phyloP scores from a whole-genome alignment of 495 filamentous ascomycete genomes.

The Penicillium bialowiezense region DNA sequence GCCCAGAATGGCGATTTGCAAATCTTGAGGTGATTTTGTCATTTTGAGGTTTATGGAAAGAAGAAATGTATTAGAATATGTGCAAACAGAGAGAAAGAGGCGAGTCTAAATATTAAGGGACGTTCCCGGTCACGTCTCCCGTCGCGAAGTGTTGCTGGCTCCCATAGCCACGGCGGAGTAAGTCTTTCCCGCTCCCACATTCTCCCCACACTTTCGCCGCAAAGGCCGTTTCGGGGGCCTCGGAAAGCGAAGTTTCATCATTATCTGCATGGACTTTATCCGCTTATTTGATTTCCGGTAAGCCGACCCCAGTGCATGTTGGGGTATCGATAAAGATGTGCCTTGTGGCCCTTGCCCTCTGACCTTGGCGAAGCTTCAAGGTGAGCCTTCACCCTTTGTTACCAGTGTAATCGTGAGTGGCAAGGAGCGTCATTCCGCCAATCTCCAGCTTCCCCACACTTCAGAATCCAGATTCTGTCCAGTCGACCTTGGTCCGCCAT shows the following conservation, averaged over 20 bases:
- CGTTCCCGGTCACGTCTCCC: constrained; percentile 9
- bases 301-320: too few relatives aligned
- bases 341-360: too few relatives aligned
- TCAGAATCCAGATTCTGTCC: background rate
- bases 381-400: too few relatives aligned
- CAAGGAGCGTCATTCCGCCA: background rate
- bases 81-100: background rate
- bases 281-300: too few relatives aligned
- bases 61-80: background rate
- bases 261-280: constrained; percentile 18
- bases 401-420: too few relatives aligned
- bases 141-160: background rate
- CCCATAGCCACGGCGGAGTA: constrained; percentile 18
- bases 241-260: background rate
- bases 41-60: constrained; percentile 17
- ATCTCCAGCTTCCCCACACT: background rate
- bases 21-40: constrained; percentile 34
- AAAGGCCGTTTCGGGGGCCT: constrained; percentile 1
- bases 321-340: too few relatives aligned
- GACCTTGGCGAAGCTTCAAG: too few relatives aligned
- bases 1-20: constrained; percentile 44
- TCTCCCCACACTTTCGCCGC: constrained; percentile 24
- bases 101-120: constrained; percentile 7
- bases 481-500: too few relatives aligned
- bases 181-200: constrained; percentile 30